phyloP scores from a whole-genome alignment of 2,329 filamentous ascomycete species.

The Talaromyces sp. region DNA sequence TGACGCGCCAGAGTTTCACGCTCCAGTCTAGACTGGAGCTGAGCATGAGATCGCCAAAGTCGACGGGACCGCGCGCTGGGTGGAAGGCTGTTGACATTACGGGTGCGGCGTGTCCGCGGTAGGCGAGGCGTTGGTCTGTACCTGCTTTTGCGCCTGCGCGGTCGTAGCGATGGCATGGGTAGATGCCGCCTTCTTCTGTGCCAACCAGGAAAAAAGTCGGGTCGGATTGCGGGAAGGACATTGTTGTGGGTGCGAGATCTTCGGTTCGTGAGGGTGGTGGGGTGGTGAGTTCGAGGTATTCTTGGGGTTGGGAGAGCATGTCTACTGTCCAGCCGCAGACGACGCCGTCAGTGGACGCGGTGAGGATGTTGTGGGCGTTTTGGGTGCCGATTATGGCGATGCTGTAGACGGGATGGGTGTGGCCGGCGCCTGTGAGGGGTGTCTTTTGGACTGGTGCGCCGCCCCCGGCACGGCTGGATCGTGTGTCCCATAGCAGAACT shows the following conservation, averaged over 20 bases:
- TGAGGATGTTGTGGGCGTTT: slow-evolving; percentile 98
- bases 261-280: slow-evolving; percentile 87
- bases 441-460: slow-evolving; percentile 86
- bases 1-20: slow-evolving; percentile 94
- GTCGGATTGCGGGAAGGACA: slow-evolving; percentile 91
- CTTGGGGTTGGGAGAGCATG: slow-evolving; percentile 95
- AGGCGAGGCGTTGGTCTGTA: slow-evolving; percentile 83
- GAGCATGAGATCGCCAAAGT: slow-evolving; percentile 89
- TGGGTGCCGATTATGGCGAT: slow-evolving; percentile 96
- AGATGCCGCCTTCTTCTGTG: slow-evolving; percentile 94
- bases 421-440: slow-evolving; percentile 87
- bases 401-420: slow-evolving; percentile 94
- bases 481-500: slow-evolving; percentile 94
- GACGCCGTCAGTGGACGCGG: slow-evolving; percentile 91
- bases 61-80: slow-evolving; percentile 84
- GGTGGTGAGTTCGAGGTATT: slow-evolving; percentile 82
- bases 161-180: slow-evolving; percentile 95
- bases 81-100: slow-evolving; percentile 98
- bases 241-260: slow-evolving; percentile 89
- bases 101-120: slow-evolving; percentile 85
- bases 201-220: slow-evolving; percentile 97
- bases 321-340: slow-evolving; percentile 98
- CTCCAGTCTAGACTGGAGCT: slow-evolving; percentile 95
- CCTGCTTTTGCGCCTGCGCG: slow-evolving; percentile 95
- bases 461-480: slow-evolving; percentile 70